A percentile compares a stretch with the other conserved stretches of the same genome.
These are phyloP conservation scores for Pelagophyceae sp. DNA, from an alignment of 352 stramenopile genomes.

Conservation along the genomic window DNA sequence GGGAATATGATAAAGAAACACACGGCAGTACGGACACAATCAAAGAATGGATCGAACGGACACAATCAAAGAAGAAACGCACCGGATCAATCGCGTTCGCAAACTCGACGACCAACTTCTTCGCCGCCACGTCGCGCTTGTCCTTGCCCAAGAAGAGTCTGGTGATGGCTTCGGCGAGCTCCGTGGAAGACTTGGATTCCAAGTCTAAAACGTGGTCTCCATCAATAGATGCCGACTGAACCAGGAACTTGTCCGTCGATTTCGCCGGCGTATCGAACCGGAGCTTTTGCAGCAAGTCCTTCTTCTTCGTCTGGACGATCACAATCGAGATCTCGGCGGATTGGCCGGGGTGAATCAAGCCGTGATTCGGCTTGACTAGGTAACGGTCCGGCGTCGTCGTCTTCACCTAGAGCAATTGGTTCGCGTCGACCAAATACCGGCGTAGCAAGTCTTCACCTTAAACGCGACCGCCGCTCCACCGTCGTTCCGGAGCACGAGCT, in stretches of 20 bases:
- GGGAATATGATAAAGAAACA: too few relatives aligned
- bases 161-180: constrained; percentile 10
- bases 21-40: too few relatives aligned
- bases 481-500: too few relatives aligned
- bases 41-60: too few relatives aligned
- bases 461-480: too few relatives aligned
- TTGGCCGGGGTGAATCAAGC: not conserved
- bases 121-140: not conserved
- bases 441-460: too few relatives aligned
- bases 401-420: constrained; percentile 20
- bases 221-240: constrained; percentile 4
- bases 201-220: not conserved
- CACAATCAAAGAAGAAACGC: too few relatives aligned
- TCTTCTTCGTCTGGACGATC: constrained; percentile 10
- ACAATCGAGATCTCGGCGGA: not conserved
- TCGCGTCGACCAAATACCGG: too few relatives aligned
- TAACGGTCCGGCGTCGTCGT: constrained; percentile 14
- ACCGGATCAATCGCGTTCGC: too few relatives aligned
- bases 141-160: not conserved
- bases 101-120: not conserved
- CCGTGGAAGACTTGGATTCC: not conserved
- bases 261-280: not conserved
- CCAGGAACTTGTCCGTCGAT: constrained; percentile 16
- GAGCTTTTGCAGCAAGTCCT: not conserved
- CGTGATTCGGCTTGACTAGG: constrained; percentile 17